These are phyloP conservation scores for Trichoderma atrobrunneum DNA, from an alignment of 2,329 filamentous ascomycete species.

Conservation along the genomic window DNA sequence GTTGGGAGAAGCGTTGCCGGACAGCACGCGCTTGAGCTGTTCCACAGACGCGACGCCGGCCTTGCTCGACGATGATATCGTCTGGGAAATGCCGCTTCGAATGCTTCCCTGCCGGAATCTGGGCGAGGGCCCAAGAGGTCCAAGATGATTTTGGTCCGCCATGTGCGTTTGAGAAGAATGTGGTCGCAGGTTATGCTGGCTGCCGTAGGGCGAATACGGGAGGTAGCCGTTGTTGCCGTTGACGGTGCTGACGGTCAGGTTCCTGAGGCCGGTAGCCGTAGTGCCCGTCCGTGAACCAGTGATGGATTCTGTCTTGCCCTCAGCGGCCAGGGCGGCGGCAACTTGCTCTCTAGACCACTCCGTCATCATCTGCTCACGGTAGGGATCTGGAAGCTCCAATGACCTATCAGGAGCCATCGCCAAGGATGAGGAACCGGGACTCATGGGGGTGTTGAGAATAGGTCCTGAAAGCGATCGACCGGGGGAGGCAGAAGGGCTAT, in stretches of 20 bases:
- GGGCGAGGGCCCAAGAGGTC: slow-evolving; percentile 36
- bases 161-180: slow-evolving; percentile 42
- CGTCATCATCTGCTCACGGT: slow-evolving; percentile 72
- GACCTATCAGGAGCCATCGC: slow-evolving; percentile 34
- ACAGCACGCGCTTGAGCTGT: slow-evolving; percentile 61
- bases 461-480: slow-evolving; percentile 62
- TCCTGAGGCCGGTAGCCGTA: slow-evolving; percentile 49
- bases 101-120: slow-evolving; percentile 55
- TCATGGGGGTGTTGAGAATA: slow-evolving; percentile 51
- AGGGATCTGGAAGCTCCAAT: slow-evolving; percentile 60
- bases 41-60: slow-evolving; percentile 59
- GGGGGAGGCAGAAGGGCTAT: slow-evolving; percentile 69
- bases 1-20: slow-evolving; percentile 46
- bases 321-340: slow-evolving; percentile 64
- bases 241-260: slow-evolving; percentile 55
- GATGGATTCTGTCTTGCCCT: slow-evolving; percentile 69
- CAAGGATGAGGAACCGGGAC: slow-evolving; percentile 34
- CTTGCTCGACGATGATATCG: slow-evolving; percentile 42
- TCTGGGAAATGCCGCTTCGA: slow-evolving; percentile 49
- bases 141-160: slow-evolving; percentile 31
- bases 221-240: slow-evolving; percentile 40
- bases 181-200: slow-evolving; percentile 50
- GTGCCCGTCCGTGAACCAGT: slow-evolving; percentile 70
- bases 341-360: slow-evolving; percentile 78
- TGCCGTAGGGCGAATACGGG: slow-evolving; percentile 47